Evolutionary conservation across 1,139 yeast species (phyloP).

Genomic region (Sugiyamaella grinbergsii): DNA sequence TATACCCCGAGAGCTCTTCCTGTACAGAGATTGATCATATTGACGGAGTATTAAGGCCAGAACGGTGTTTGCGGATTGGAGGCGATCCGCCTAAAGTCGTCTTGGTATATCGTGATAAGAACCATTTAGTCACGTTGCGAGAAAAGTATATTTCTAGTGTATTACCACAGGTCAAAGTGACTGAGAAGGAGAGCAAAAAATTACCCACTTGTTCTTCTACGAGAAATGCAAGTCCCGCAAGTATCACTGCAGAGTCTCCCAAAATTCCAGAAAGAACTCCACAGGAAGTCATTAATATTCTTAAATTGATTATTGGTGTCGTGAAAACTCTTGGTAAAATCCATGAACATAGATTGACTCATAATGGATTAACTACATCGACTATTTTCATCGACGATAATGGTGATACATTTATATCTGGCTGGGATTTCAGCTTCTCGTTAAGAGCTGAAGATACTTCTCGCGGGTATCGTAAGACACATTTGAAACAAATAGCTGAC

Average conservation of each 20-base stretch:
- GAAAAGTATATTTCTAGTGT: constrained; percentile 30
- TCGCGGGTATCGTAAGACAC: constrained; percentile 38
- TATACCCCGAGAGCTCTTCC: constrained; percentile 26
- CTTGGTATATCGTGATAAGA: constrained; percentile 31
- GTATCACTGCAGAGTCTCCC: constrained; percentile 4
- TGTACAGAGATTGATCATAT: constrained; percentile 27
- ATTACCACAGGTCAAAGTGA: constrained; percentile 13
- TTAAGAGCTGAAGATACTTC: constrained; percentile 50
- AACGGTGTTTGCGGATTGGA: constrained; percentile 29
- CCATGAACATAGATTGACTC: constrained; percentile 52
- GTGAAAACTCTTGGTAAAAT: constrained; percentile 46
- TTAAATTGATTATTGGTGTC: constrained; percentile 44
- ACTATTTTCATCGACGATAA: constrained; percentile 44
- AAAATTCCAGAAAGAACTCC: constrained; percentile 19
- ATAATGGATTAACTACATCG: constrained; percentile 52
- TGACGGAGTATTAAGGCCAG: constrained; percentile 35
- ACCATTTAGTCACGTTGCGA: constrained; percentile 31
- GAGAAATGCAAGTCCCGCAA: background rate
- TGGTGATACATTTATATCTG: constrained; percentile 47
- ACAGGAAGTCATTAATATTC: constrained; percentile 43
- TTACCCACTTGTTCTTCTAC: background rate
- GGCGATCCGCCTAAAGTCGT: constrained; percentile 31
- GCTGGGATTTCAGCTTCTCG: constrained; percentile 56
- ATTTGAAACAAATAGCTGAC: constrained; percentile 42
- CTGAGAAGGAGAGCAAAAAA: background rate